Evolutionary conservation across 2,329 filamentous ascomycete genomes (phyloP).

Genomic region (Aspergillus texensis): DNA sequence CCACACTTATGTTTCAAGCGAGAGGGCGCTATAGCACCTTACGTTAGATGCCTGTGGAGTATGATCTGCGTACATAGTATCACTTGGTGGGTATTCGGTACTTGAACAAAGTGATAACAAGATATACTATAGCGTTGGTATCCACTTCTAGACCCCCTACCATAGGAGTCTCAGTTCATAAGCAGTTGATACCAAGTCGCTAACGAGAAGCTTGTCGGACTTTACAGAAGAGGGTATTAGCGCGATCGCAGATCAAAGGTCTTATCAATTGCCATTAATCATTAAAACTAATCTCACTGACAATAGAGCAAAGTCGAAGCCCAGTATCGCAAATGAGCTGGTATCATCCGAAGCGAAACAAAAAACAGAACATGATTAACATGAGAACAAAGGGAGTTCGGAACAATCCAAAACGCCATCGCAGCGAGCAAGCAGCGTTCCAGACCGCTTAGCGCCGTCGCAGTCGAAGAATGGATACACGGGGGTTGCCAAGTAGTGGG

Average conservation of each 20-base stretch:
- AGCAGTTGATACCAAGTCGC: not conserved
- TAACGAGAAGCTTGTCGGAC: not conserved
- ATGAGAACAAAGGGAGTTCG: conserved; percentile 19
- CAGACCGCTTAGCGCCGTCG: conserved; percentile 17
- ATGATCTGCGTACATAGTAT: not conserved
- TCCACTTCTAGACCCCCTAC: not conserved
- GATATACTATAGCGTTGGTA: not conserved
- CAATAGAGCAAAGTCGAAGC: conserved; percentile 28
- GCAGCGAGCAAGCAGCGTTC: conserved; percentile 17
- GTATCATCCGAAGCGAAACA: conserved; percentile 40
- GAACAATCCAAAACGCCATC: conserved; percentile 18
- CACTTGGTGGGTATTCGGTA: not conserved
- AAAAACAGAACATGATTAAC: conserved; percentile 22
- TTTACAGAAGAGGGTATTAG: not conserved
- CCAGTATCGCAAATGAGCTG: conserved; percentile 38
- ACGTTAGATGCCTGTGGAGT: not conserved
- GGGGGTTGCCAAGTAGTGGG: conserved; percentile 28
- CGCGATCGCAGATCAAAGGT: conserved; percentile 17
- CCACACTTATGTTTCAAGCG: not conserved
- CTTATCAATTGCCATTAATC: conserved; percentile 34
- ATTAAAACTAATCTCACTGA: conserved; percentile 32
- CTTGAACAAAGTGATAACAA: not conserved
- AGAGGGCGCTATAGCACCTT: not conserved
- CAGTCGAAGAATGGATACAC: conserved; percentile 17
- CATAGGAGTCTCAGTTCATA: not conserved